Percentiles rank a stretch among this genome's conserved stretches.
Evolutionary conservation across 1,139 yeast genomes (phyloP).

Genomic region (Debaryomyces psychrophilus): DNA sequence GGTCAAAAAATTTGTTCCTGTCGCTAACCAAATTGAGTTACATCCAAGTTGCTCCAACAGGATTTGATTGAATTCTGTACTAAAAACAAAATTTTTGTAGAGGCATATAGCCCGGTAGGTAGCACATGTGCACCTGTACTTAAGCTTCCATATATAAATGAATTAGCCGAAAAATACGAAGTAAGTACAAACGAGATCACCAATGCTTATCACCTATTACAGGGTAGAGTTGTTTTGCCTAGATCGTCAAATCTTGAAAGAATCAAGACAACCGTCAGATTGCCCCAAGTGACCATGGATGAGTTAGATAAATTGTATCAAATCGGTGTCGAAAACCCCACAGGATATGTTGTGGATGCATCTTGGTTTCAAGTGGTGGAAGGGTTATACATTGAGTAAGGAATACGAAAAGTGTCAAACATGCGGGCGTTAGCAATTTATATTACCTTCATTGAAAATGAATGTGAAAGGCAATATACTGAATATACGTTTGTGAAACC

Average conservation of each 20-base stretch:
- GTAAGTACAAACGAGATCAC: slow-evolving; percentile 39
- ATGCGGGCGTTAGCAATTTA: too few relatives aligned
- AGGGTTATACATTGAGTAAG: slow-evolving; percentile 30
- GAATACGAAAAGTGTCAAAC: slow-evolving; percentile 10
- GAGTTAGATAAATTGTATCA: slow-evolving; percentile 47
- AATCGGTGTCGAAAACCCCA: slow-evolving; percentile 49
- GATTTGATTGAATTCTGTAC: slow-evolving; percentile 34
- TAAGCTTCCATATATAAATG: slow-evolving; percentile 33
- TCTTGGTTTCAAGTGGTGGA: slow-evolving; percentile 44
- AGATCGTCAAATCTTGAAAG: slow-evolving; percentile 43
- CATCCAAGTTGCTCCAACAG: slow-evolving; percentile 46
- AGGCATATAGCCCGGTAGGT: slow-evolving; percentile 43
- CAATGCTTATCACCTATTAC: slow-evolving; percentile 41
- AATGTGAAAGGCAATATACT: too few relatives aligned
- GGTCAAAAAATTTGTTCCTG: slow-evolving; percentile 32
- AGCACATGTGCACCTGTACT: slow-evolving; percentile 40
- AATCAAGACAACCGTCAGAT: slow-evolving; percentile 31
- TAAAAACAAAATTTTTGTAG: slow-evolving; percentile 28
- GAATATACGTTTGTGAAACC: too few relatives aligned
- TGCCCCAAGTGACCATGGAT: slow-evolving; percentile 45
- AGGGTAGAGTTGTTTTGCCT: slow-evolving; percentile 37
- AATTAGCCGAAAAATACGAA: slow-evolving; percentile 35
- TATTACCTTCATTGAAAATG: too few relatives aligned
- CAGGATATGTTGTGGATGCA: slow-evolving; percentile 35
- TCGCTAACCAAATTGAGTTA: slow-evolving; percentile 40